Evolutionary conservation across 371 early-diverging fungal species (phyloP).

Genomic region (Apophysomyces elegans): DNA sequence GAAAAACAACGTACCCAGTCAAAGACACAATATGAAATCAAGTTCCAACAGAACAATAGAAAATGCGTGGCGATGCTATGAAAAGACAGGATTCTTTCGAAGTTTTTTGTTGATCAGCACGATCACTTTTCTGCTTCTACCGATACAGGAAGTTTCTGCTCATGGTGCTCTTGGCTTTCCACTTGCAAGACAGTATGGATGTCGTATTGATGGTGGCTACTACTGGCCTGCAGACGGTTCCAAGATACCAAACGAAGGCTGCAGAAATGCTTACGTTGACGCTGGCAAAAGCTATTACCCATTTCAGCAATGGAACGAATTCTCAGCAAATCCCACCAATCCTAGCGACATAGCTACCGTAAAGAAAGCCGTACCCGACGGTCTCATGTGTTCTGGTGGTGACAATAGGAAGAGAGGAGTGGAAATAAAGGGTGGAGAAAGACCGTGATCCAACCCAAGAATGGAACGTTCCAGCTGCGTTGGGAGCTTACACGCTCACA

Average conservation of each 20-base stretch:
- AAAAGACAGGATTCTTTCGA: too few species aligned
- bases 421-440: background rate
- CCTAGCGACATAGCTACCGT: background rate
- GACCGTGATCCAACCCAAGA: background rate
- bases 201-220: background rate
- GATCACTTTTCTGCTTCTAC: background rate
- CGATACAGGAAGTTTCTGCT: background rate
- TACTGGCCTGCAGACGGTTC: conserved; percentile 9
- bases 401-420: background rate
- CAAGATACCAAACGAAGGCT: background rate
- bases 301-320: conserved; percentile 9
- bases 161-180: conserved; percentile 11
- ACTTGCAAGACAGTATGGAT: conserved; percentile 10
- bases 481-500: conserved; percentile 10
- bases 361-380: background rate
- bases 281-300: conserved; percentile 9
- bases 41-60: too few species aligned
- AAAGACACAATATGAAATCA: too few species aligned
- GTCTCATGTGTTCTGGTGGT: conserved; percentile 3
- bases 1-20: too few species aligned
- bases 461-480: conserved; percentile 6
- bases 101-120: too few species aligned
- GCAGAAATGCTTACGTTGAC: conserved; percentile 4
- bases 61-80: too few species aligned
- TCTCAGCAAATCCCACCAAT: conserved; percentile 7